Evolutionary conservation across 2,329 filamentous ascomycete species (phyloP).

Genomic region (Zalaria sp.): DNA sequence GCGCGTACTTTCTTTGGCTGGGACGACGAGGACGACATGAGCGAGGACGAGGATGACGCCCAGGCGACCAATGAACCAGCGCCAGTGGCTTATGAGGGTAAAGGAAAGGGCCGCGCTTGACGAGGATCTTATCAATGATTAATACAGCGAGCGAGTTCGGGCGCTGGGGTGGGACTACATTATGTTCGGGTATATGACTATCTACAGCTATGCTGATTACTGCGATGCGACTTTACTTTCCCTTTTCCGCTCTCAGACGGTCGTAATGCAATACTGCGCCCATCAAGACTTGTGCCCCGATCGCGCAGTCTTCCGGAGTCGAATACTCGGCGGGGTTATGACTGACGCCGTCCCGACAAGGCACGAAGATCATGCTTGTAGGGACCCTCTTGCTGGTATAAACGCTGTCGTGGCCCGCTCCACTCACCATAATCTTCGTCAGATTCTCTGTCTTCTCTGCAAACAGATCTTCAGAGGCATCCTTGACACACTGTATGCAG

Average conservation of each 20-base stretch:
- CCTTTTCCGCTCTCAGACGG: conserved; percentile 23
- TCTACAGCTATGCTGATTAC: too few relatives aligned
- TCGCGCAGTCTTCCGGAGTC: conserved; percentile 30
- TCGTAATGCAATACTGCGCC: conserved; percentile 37
- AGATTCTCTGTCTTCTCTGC: conserved; percentile 35
- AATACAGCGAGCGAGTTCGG: not conserved
- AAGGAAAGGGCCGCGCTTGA: conserved; percentile 19
- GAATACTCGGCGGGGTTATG: conserved; percentile 33
- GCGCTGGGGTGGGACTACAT: too few relatives aligned
- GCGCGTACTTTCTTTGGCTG: conserved; percentile 53
- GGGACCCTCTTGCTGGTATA: conserved; percentile 29
- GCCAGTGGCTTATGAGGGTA: conserved; percentile 14
- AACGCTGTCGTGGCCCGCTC: conserved; percentile 48
- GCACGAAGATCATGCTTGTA: conserved; percentile 35
- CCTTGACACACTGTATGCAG: conserved; percentile 51
- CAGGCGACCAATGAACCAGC: conserved; percentile 4
- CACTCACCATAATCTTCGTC: conserved; percentile 41
- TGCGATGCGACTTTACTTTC: not conserved
- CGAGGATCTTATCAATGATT: conserved; percentile 1
- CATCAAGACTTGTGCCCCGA: conserved; percentile 34
- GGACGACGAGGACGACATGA: conserved; percentile 48
- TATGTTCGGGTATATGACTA: too few relatives aligned
- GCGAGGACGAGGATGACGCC: conserved; percentile 30
- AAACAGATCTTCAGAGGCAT: conserved; percentile 43
- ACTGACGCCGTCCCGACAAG: conserved; percentile 31